Base-by-base conservation (phyloP, 768 basidiomycete genomes). In the Pilatotrama ljubarskyi region DNA sequence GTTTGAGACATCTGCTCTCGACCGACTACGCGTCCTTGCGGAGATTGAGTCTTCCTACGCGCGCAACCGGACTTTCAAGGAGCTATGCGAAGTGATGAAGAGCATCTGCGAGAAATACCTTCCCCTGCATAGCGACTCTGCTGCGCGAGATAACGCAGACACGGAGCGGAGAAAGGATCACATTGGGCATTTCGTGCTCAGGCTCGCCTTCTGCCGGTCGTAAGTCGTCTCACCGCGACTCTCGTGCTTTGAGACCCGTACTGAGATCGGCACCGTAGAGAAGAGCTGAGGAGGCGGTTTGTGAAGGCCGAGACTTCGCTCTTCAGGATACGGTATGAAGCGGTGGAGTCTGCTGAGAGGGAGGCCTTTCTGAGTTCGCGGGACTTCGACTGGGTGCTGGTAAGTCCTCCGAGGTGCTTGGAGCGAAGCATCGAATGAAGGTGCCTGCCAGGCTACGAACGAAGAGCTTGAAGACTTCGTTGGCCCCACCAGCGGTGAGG, bases 151-250 rank as follows among this genome's bases (percentile, higher is more conserved):
- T 10, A 78, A 84, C 49, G 61, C 79, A 54, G 83, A 90, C 35
- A 74, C 69, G 10, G 85, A 98, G 71, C 80, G 97, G 59, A 80
- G 82, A 68, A 87, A 82, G 62, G 97, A 99, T 72, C 88, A 93
- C 68, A 78, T 97, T 13, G 87, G 95, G 10, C 97, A 99, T 75
- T 98, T 94, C 73, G 92, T 98, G 11, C 77, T 98, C 62, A 78
- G 97, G 50, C 79, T 99, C 40, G 95, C 97, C 6, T 98, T 99
- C 74, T 97, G 95, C 75, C 86, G 93, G 57, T 93, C 94, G 95
- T 98, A 75, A 71, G 95, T 86, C 5, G 5, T 26, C 41, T 26
- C 14, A 13, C 5, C 64, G n/a, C n/a, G n/a, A n/a, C 24, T 20
- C n/a, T 13, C 2, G 22, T 7, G 29, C 24, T 50, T 37, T 59